Conservation (phyloP, 2,329 filamentous ascomycete genomes). For the Neopestalotiopsis clavispora region DNA sequence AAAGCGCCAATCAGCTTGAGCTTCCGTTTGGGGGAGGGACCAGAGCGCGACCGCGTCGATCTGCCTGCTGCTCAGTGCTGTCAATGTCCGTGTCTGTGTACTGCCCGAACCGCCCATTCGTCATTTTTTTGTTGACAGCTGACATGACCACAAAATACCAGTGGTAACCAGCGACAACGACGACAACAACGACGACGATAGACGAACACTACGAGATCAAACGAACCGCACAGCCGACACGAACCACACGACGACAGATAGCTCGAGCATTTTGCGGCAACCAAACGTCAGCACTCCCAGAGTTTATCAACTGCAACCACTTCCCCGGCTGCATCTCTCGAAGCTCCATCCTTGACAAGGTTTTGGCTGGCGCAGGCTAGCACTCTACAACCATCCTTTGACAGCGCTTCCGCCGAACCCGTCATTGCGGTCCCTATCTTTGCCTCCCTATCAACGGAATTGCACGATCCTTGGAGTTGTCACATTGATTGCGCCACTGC, state of each 20-base stretch:
- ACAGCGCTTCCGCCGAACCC: not conserved
- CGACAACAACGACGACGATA: constrained; percentile 1
- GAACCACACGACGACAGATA: not conserved
- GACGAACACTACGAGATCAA: not conserved
- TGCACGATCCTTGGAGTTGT: not conserved
- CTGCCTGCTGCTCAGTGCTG: not conserved
- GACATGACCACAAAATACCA: constrained; percentile 14
- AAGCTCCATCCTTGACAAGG: constrained; percentile 5
- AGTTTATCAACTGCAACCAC: not conserved
- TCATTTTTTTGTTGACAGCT: constrained; percentile 14
- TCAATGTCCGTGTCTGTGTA: not conserved
- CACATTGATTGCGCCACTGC: not conserved
- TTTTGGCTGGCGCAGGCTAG: constrained; percentile 6
- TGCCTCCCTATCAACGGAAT: not conserved
- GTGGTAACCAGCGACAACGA: constrained; percentile 6
- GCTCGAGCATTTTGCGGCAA: not conserved
- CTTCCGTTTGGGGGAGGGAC: not conserved
- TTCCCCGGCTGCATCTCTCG: not conserved
- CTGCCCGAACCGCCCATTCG: constrained; percentile 4
- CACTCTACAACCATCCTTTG: not conserved
- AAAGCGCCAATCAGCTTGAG: constrained; percentile 4
- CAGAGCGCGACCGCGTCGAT: constrained; percentile 14
- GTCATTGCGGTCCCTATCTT: not conserved
- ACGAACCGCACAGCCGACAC: not conserved
- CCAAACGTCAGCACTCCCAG: not conserved